Conservation (phyloP, 2,329 filamentous ascomycete genomes). For the Ophiostoma novo-ulmi region DNA sequence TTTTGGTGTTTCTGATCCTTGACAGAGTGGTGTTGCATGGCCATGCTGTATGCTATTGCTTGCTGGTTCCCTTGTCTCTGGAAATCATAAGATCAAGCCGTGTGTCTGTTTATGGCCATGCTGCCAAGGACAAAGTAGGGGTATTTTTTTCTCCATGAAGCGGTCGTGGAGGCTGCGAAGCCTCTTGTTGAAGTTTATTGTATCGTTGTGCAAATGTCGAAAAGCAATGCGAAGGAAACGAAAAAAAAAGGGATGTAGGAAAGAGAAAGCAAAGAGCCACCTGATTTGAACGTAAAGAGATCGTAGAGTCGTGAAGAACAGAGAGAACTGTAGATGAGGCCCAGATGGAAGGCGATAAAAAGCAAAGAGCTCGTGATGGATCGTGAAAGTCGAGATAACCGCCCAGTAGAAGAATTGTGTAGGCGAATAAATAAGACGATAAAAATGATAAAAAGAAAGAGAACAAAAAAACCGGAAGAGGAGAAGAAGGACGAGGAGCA, state of each 20-base stretch:
- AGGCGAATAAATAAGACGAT: too few relatives aligned
- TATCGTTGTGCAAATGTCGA: conserved; percentile 22
- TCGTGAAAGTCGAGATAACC: not conserved
- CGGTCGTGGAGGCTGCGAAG: conserved; percentile 35
- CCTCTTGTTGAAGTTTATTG: conserved; percentile 33
- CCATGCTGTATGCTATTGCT: not conserved
- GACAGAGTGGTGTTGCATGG: not conserved
- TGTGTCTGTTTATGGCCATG: not conserved
- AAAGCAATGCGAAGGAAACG: not conserved
- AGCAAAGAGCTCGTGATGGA: not conserved
- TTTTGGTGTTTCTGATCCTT: not conserved
- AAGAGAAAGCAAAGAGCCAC: conserved; percentile 3
- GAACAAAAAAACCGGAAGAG: not conserved
- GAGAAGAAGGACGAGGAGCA: too few relatives aligned
- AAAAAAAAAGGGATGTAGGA: not conserved
- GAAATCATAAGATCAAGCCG: not conserved
- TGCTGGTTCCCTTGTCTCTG: not conserved
- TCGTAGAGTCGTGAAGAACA: conserved; percentile 4
- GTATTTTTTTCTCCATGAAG: conserved; percentile 28
- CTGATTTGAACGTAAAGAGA: conserved; percentile 10
- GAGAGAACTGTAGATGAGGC: not conserved
- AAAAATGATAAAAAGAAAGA: not conserved
- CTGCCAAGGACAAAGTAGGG: conserved; percentile 24
- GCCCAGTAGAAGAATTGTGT: not conserved
- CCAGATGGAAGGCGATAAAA: not conserved